Evolutionary conservation across 192 early-diverging fungal species (phyloP), one percentile per base, ranked within the genome.

Genomic region (Spizellomyces sp.): DNA sequence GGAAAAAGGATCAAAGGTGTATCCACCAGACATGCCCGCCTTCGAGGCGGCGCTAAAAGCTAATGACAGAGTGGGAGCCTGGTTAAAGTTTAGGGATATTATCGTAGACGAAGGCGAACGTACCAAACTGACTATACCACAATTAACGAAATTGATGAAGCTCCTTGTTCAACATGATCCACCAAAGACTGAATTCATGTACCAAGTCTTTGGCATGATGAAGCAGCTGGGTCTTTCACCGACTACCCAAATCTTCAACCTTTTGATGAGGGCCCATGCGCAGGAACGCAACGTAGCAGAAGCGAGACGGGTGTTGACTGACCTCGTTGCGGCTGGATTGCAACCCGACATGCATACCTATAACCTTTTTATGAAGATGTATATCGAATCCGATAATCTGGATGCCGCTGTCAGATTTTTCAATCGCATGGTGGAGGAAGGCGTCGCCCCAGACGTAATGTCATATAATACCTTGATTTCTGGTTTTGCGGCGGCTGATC

Each of bases 401-500:
- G 22, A 27, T 19, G 73, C 45, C 9, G 64, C 68, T n/a, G 58
- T 77, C 45, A 65, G 19, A n/a, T 81, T 81, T 56, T 81, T 75
- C 58, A 62, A 75, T 10, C 66, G 69, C 9, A 81, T 81, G 79
- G 68, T 68, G 47, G 66, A 71, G 8, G 79, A 81, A 52, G 79
- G 73, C 9, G 58, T 81, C 8, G 71, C 55, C 19, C 79, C 75
- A 1, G 73, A 81, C 70, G 73, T 68, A 12, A 58, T 62, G n/a
- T 67, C 75, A 9, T 81, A 67, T 57, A 77, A 77, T 62, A 45
- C 48, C 9, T 12, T 81, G 19, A 74, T 81, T 48, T 21, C 15
- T 46, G 78, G 74, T 48, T 65, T 65, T 60, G 45, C 48, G 19
- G 43, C 54, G 9, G 58, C 60, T 45, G 27, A 52, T 8, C 66